These are phyloP conservation scores for Leishmania mexicana DNA, from an alignment of 208 protist genomes.

Conservation along the genomic window DNA sequence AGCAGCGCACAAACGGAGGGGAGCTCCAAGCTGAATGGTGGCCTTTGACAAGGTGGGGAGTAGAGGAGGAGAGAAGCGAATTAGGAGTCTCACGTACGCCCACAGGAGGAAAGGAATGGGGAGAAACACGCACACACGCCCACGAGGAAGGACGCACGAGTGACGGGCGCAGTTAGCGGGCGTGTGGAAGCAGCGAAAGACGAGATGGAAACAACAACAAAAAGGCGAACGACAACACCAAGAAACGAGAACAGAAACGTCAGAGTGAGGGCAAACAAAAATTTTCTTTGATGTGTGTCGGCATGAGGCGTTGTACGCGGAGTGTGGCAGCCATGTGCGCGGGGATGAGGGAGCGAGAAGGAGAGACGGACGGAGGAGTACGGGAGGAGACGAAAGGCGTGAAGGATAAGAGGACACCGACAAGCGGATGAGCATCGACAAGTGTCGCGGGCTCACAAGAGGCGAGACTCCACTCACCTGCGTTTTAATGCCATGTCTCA, in stretches of 20 bases:
- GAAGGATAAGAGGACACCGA: not conserved
- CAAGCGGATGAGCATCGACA: not conserved
- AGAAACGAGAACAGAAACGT: not conserved
- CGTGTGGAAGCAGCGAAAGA: slow-evolving; percentile 8
- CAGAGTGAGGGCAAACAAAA: not conserved
- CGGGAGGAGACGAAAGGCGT: not conserved
- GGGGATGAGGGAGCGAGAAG: not conserved
- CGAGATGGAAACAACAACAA: not conserved
- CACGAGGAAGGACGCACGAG: not conserved
- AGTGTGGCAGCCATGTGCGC: too few relatives aligned
- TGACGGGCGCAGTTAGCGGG: not conserved
- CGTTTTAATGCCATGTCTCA: not conserved
- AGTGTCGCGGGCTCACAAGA: not conserved
- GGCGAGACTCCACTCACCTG: not conserved
- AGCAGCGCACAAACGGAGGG: not conserved
- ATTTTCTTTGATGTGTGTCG: not conserved
- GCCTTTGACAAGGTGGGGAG: not conserved
- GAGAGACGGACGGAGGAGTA: not conserved
- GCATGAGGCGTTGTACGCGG: not conserved
- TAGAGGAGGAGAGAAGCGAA: not conserved
- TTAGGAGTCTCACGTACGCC: not conserved
- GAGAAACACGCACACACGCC: not conserved
- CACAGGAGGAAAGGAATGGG: not conserved
- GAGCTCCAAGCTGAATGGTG: not conserved
- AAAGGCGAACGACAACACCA: not conserved